Percentiles rank a stretch among this genome's conserved stretches.
These are phyloP conservation scores for Ilyonectria mors-panacis DNA, from an alignment of 2,329 filamentous ascomycete species.

Conservation along the genomic window DNA sequence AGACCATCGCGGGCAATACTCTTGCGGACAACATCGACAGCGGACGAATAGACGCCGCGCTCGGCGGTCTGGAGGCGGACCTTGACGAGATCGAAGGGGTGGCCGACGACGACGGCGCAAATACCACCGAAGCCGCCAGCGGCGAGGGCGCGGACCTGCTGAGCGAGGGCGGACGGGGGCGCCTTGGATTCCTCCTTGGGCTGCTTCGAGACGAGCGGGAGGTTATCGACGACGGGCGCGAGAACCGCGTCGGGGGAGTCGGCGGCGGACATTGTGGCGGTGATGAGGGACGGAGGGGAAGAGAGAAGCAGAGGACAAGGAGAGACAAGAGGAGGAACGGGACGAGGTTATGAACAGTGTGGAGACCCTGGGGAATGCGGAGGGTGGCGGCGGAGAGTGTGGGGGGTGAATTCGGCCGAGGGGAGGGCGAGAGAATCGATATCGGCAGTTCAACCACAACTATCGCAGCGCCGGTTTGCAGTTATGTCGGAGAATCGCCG, in stretches of 20 bases:
- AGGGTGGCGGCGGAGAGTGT: conserved; percentile 37
- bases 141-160: conserved; percentile 82
- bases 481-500: conserved; percentile 1
- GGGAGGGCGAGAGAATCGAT: conserved; percentile 33
- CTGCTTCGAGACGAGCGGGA: conserved; percentile 63
- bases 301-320: conserved; percentile 6
- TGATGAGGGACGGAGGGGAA: conserved; percentile 1
- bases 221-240: conserved; percentile 58
- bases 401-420: conserved; percentile 45
- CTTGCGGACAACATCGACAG: conserved; percentile 92
- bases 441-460: neutral
- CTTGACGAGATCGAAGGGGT: conserved; percentile 98
- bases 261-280: conserved; percentile 43
- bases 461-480: neutral
- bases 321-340: neutral
- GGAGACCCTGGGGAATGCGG: conserved; percentile 39
- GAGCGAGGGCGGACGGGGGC: conserved; percentile 54
- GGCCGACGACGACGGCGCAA: conserved; percentile 93
- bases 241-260: conserved; percentile 43
- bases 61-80: conserved; percentile 97
- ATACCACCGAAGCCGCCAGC: conserved; percentile 95
- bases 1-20: conserved; percentile 90
- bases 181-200: conserved; percentile 58
- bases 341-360: conserved; percentile 30
- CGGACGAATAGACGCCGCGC: conserved; percentile 89